A percentile compares a stretch with the other conserved stretches of the same genome.
Conservation (phyloP, 179 eudicot genomes). For the Beta corolliflora region DNA sequence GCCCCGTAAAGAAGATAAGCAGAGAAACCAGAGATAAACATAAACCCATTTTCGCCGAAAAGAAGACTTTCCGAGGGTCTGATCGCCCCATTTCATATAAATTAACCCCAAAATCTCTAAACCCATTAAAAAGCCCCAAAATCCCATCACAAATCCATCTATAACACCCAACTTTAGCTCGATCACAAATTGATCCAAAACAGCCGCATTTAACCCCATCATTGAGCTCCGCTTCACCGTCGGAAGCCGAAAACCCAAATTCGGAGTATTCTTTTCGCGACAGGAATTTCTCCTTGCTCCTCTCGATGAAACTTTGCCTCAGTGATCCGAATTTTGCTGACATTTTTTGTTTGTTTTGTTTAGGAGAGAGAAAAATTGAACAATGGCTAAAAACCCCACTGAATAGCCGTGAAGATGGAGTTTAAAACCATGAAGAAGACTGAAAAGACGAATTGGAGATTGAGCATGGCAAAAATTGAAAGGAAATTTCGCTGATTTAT, state of each 20-base stretch:
- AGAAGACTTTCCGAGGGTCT: slow-evolving; percentile 33
- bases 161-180: slow-evolving; percentile 16
- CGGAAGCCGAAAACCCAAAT: slow-evolving; percentile 19
- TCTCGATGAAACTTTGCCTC: slow-evolving; percentile 22
- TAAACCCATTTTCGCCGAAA: slow-evolving; percentile 34
- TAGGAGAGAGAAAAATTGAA: neutral
- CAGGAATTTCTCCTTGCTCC: slow-evolving; percentile 26
- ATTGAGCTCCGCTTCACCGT: neutral
- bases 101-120: slow-evolving; percentile 16
- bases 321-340: slow-evolving; percentile 24
- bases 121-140: slow-evolving; percentile 13
- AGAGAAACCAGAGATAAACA: slow-evolving; percentile 29
- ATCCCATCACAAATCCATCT: slow-evolving; percentile 27
- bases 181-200: slow-evolving; percentile 16
- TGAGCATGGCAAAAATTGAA: slow-evolving; percentile 5
- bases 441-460: slow-evolving; percentile 14
- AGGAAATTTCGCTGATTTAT: neutral
- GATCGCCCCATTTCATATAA: slow-evolving; percentile 39
- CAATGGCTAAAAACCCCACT: slow-evolving; percentile 1
- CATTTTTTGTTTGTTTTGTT: neutral
- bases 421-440: slow-evolving; percentile 13
- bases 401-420: slow-evolving; percentile 9
- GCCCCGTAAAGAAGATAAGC: slow-evolving; percentile 32
- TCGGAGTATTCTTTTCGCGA: slow-evolving; percentile 23
- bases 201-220: slow-evolving; percentile 15